Conservation (phyloP, 2,329 filamentous ascomycete genomes). For the Endocalyx cinctus region DNA sequence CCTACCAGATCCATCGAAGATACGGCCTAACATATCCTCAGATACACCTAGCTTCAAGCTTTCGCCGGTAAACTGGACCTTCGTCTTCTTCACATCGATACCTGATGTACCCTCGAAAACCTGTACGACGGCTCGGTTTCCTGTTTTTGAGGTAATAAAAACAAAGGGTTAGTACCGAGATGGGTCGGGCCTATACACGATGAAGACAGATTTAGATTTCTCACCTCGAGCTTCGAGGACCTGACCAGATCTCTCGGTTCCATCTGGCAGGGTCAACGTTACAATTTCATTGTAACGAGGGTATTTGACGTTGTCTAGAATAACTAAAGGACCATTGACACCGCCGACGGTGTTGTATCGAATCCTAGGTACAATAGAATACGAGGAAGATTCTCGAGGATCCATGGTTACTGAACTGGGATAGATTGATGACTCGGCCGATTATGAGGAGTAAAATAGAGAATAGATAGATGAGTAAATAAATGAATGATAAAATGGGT, state of each 20-base stretch:
- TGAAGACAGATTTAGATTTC: constrained; percentile 8
- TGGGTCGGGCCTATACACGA: not conserved
- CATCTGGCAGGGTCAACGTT: constrained; percentile 90
- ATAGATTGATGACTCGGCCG: too few species aligned
- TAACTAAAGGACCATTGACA: constrained; percentile 96
- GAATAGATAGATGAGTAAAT: too few species aligned
- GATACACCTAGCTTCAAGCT: constrained; percentile 98
- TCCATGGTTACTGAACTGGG: constrained; percentile 37
- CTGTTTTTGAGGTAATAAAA: constrained; percentile 48
- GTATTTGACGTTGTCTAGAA: constrained; percentile 98
- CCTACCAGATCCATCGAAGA: constrained; percentile 96
- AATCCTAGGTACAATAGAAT: constrained; percentile 59
- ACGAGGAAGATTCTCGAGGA: constrained; percentile 55
- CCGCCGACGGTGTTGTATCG: constrained; percentile 98
- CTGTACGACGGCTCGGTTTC: constrained; percentile 91
- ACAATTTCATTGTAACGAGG: constrained; percentile 98
- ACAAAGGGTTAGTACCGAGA: too few species aligned
- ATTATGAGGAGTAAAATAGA: too few species aligned
- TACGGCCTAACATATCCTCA: constrained; percentile 98
- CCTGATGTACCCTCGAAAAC: constrained; percentile 96
- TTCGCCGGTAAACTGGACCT: constrained; percentile 94
- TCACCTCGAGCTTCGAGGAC: constrained; percentile 95
- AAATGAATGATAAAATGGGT: too few species aligned
- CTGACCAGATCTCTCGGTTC: constrained; percentile 87
- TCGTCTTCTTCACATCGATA: constrained; percentile 99